A percentile compares a stretch with the other conserved stretches of the same genome.
Evolutionary conservation across 345 rosid genomes (phyloP).

Genomic region (Alliaria petiolata): DNA sequence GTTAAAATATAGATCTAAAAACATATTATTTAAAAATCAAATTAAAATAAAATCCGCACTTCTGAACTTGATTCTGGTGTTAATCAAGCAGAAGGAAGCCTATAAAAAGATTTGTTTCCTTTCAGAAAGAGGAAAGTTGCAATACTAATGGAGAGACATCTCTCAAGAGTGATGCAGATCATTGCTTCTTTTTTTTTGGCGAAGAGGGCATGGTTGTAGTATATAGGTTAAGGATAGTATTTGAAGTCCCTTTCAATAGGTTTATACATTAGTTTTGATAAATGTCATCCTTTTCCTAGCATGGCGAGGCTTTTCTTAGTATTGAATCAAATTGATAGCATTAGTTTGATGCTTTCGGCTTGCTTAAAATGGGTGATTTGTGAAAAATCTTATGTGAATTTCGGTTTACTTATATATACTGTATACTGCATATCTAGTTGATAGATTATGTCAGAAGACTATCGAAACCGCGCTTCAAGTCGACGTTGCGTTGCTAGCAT

Average conservation of each 20-base stretch:
- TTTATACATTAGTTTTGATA: neutral
- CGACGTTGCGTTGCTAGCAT: no score
- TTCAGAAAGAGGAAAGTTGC: slow-evolving; percentile 43
- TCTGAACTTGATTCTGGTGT: no score
- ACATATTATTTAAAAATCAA: no score
- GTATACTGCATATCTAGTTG: neutral
- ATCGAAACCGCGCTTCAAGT: no score
- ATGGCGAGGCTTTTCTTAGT: neutral
- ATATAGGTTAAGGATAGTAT: neutral
- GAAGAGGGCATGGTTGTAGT: slow-evolving; percentile 13
- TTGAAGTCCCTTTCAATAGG: neutral
- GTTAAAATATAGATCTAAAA: no score
- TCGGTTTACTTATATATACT: neutral
- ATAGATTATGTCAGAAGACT: no score
- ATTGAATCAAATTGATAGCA: neutral
- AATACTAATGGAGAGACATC: slow-evolving; percentile 30
- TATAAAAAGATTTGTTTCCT: slow-evolving; percentile 52
- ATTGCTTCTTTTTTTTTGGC: slow-evolving; percentile 18
- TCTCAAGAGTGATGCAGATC: slow-evolving; percentile 30
- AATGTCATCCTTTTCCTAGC: neutral
- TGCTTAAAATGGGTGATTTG: neutral
- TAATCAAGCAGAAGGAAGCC: no score
- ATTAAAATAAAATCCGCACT: no score
- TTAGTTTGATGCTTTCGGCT: neutral
- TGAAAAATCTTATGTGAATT: neutral